Percentiles rank a stretch among this genome's conserved stretches.
Evolutionary conservation across 306 rosid genomes (phyloP).

Genomic region (Pueraria montana): DNA sequence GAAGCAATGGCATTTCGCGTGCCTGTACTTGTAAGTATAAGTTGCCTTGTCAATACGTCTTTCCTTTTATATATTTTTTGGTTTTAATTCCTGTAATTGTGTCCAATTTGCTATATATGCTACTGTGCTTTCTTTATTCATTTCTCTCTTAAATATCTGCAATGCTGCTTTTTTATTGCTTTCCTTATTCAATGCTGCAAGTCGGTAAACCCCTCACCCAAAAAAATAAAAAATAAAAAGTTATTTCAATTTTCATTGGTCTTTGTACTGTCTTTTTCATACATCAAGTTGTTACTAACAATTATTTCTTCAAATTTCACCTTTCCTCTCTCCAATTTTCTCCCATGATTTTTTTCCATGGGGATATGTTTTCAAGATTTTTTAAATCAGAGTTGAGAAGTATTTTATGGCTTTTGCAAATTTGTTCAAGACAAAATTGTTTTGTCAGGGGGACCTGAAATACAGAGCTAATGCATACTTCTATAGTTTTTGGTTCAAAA

Average conservation of each 20-base stretch:
- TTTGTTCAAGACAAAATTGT: not conserved
- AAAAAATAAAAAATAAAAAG: not conserved
- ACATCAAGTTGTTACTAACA: not conserved
- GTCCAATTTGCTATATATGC: not conserved
- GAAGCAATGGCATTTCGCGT: slow-evolving; percentile 93
- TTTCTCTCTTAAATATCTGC: not conserved
- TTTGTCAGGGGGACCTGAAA: not conserved
- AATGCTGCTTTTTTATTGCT: not conserved
- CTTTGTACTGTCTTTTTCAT: not conserved
- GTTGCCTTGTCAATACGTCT: slow-evolving; percentile 19
- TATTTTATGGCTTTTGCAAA: not conserved
- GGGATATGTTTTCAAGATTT: not conserved
- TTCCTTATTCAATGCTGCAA: not conserved
- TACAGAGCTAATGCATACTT: slow-evolving; percentile 1
- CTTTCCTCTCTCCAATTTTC: slow-evolving; percentile 11
- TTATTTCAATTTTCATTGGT: slow-evolving; percentile 14
- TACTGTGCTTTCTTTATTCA: not conserved
- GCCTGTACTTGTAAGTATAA: slow-evolving; percentile 74
- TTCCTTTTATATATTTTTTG: not conserved
- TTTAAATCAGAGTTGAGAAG: slow-evolving; percentile 1
- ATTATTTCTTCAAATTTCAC: slow-evolving; percentile 5
- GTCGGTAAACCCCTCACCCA: not conserved
- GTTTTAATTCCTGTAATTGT: not conserved
- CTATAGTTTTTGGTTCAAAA: not conserved
- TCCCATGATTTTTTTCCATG: not conserved